Evolutionary conservation across 176 grass and related monocot species (phyloP).

Genomic region (barley (Hordeum vulgare)): DNA sequence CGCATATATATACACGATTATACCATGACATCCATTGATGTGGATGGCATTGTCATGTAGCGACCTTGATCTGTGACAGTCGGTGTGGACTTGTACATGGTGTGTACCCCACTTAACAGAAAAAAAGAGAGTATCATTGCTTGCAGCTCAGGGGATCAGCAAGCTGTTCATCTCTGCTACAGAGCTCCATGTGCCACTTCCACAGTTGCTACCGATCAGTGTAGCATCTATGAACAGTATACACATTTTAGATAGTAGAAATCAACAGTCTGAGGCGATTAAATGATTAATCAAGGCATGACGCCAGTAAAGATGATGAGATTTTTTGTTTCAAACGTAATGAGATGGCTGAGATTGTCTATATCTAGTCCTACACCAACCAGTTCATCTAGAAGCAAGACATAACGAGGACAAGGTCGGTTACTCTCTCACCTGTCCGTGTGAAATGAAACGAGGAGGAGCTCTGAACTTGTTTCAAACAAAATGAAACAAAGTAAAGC

Average conservation of each 20-base stretch:
- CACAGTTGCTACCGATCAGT: not conserved
- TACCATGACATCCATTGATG: not conserved
- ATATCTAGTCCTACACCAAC: not conserved
- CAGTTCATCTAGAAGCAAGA: not conserved
- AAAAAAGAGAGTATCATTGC: conserved; percentile 4
- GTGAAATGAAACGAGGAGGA: not conserved
- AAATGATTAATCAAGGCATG: not conserved
- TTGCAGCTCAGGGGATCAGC: conserved; percentile 15
- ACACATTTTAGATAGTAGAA: too few species aligned
- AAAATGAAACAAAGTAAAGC: not conserved
- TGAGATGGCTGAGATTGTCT: not conserved
- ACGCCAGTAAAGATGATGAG: not conserved
- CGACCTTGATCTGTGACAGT: not conserved
- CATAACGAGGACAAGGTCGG: not conserved
- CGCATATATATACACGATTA: not conserved
- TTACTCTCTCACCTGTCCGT: not conserved
- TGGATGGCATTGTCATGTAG: not conserved
- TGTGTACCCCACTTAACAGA: conserved; percentile 24
- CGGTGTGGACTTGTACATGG: not conserved
- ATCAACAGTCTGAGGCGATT: not conserved
- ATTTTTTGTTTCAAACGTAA: not conserved
- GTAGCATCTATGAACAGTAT: not conserved
- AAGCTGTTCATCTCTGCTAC: conserved; percentile 23
- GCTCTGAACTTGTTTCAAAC: not conserved
- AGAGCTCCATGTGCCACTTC: not conserved